These are phyloP conservation scores for Sporothrix pseudoabietina DNA, from an alignment of 2,329 filamentous ascomycete genomes.

Conservation along the genomic window DNA sequence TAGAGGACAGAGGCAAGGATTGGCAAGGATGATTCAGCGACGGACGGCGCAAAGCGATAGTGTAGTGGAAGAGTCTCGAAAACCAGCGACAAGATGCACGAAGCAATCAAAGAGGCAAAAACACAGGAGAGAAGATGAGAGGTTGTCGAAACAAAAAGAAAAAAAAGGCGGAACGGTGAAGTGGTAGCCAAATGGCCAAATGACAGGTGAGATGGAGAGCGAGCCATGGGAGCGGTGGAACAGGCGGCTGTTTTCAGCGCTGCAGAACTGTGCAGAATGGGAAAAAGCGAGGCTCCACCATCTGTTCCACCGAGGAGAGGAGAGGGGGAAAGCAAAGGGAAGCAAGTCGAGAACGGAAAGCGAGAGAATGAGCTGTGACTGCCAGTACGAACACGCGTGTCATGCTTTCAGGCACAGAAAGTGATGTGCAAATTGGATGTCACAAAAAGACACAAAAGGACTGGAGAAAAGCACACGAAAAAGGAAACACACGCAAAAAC, in stretches of 20 bases:
- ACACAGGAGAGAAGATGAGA: background rate
- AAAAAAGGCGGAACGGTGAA: background rate
- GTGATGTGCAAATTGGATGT: background rate
- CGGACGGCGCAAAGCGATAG: conserved; percentile 1
- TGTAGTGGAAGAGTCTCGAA: background rate
- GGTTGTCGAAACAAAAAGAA: conserved; percentile 1
- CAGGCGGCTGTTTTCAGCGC: background rate
- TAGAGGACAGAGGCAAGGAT: background rate
- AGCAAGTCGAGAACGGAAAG: conserved; percentile 2
- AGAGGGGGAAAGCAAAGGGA: no score
- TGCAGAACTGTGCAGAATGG: background rate
- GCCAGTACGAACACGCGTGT: background rate
- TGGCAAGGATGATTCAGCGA: conserved; percentile 22
- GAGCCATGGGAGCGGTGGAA: background rate
- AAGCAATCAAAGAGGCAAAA: conserved; percentile 5
- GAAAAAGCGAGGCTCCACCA: background rate
- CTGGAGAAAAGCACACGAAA: background rate
- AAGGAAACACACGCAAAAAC: background rate
- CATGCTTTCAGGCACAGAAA: no score
- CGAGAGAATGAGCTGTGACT: background rate
- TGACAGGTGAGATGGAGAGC: background rate
- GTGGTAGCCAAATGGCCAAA: background rate
- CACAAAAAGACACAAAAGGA: background rate
- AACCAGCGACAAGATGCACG: background rate
- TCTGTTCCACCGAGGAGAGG: background rate